Evolutionary conservation across 176 grass and related monocot genomes (phyloP).

Genomic region (Oryza meridionalis): DNA sequence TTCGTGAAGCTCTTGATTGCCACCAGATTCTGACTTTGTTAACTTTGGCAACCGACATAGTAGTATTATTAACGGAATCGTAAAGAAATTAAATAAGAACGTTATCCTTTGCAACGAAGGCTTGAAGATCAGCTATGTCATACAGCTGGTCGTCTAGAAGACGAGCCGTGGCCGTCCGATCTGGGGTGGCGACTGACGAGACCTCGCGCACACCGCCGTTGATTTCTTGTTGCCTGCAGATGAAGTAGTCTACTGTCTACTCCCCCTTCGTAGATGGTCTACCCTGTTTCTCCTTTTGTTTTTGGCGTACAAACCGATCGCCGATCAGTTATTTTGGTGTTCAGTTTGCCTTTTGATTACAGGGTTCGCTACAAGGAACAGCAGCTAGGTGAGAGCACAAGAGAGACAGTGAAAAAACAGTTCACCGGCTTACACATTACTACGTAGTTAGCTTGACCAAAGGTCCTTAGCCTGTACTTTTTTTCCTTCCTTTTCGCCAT

Average conservation of each 20-base stretch:
- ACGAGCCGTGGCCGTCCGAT: not conserved
- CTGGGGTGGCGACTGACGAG: not conserved
- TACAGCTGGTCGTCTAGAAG: not conserved
- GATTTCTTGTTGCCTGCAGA: not conserved
- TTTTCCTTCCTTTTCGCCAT: too few relatives aligned
- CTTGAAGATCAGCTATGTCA: too few relatives aligned
- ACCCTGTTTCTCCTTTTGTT: too few relatives aligned
- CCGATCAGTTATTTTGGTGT: too few relatives aligned
- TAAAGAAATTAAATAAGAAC: not conserved
- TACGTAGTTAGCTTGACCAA: too few relatives aligned
- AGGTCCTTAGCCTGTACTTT: too few relatives aligned
- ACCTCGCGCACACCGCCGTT: not conserved
- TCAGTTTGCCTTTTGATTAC: not conserved
- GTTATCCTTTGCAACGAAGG: not conserved
- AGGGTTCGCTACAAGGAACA: not conserved
- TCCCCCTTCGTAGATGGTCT: not conserved
- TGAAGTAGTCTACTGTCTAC: not conserved
- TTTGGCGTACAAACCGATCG: too few relatives aligned
- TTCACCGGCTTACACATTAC: too few relatives aligned
- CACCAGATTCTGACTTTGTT: not conserved
- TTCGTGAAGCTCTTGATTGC: not conserved
- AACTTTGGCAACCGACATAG: not conserved
- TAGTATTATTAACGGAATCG: not conserved
- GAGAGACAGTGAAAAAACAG: not conserved
- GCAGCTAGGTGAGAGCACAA: not conserved